Evolutionary conservation across 2,329 filamentous ascomycete genomes (phyloP).

Genomic region (Ascochyta clinopodiicola): DNA sequence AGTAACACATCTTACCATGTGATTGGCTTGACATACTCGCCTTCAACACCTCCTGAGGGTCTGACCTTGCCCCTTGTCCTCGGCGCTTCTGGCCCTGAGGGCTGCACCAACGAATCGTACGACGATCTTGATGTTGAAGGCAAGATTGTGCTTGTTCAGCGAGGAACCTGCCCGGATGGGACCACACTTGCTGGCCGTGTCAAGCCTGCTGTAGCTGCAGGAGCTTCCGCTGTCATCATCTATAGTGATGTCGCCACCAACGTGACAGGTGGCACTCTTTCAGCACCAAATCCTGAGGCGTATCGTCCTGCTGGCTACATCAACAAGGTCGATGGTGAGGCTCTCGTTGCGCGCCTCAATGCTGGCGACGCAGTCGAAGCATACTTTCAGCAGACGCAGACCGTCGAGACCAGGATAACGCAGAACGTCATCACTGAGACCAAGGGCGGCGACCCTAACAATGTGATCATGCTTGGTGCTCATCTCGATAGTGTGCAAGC

Average conservation of each 20-base stretch:
- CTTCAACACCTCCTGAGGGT: slow-evolving; percentile 55
- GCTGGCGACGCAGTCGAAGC: slow-evolving; percentile 51
- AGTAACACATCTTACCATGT: slow-evolving; percentile 48
- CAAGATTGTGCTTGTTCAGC: slow-evolving; percentile 53
- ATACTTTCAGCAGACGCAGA: slow-evolving; percentile 54
- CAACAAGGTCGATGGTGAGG: slow-evolving; percentile 52
- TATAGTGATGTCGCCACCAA: slow-evolving; percentile 49
- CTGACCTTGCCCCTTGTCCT: slow-evolving; percentile 51
- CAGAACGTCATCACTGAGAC: slow-evolving; percentile 52
- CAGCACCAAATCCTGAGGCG: slow-evolving; percentile 44
- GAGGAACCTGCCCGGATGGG: slow-evolving; percentile 51
- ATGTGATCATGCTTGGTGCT: slow-evolving; percentile 51
- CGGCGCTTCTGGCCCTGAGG: slow-evolving; percentile 50
- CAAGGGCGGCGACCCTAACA: slow-evolving; percentile 49
- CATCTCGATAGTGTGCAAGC: slow-evolving; percentile 53
- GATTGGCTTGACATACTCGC: slow-evolving; percentile 55
- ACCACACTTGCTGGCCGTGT: slow-evolving; percentile 51
- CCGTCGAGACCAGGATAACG: slow-evolving; percentile 59
- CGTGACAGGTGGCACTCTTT: slow-evolving; percentile 51
- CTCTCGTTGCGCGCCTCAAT: slow-evolving; percentile 49
- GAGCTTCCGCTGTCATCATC: slow-evolving; percentile 52
- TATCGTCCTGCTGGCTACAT: slow-evolving; percentile 52
- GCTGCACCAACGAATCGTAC: slow-evolving; percentile 50
- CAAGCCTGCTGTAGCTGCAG: slow-evolving; percentile 50
- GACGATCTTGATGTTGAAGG: slow-evolving; percentile 47